A percentile compares a stretch with the other conserved stretches of the same genome.
Evolutionary conservation across 306 rosid genomes (phyloP).

Genomic region (Mimosa bimucronata): DNA sequence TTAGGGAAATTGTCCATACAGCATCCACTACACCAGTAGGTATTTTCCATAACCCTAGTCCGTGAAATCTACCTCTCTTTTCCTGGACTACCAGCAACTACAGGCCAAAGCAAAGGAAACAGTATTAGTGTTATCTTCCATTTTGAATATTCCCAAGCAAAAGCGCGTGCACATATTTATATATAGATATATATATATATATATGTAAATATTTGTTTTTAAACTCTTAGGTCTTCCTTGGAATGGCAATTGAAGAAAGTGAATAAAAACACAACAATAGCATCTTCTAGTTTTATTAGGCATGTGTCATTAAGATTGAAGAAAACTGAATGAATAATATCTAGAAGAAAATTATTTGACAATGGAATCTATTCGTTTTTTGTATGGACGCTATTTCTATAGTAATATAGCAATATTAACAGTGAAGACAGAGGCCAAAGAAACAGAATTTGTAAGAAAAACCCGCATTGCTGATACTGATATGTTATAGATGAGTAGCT

Average conservation of each 20-base stretch:
- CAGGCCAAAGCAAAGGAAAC: slow-evolving; percentile 16
- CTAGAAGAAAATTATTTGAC: background rate
- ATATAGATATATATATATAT: too few relatives aligned
- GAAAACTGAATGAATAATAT: background rate
- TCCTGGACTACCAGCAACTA: slow-evolving; percentile 59
- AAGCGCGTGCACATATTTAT: background rate
- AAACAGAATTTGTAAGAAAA: background rate
- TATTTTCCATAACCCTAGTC: slow-evolving; percentile 55
- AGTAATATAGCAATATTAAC: background rate
- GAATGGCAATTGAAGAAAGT: background rate
- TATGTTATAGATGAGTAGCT: background rate
- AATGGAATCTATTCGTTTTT: background rate
- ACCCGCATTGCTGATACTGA: background rate
- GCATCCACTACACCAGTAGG: slow-evolving; percentile 64
- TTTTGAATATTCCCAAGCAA: background rate
- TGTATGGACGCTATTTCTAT: background rate
- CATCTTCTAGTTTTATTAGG: background rate
- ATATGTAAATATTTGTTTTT: background rate
- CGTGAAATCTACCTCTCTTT: slow-evolving; percentile 55
- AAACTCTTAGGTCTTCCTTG: background rate
- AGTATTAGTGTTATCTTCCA: background rate
- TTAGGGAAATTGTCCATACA: slow-evolving; percentile 37
- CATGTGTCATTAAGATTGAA: background rate
- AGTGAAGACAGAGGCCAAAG: background rate
- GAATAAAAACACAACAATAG: background rate